These are phyloP conservation scores for Colletotrichum sp. DNA, from an alignment of 2,329 filamentous ascomycete species.

Conservation along the genomic window DNA sequence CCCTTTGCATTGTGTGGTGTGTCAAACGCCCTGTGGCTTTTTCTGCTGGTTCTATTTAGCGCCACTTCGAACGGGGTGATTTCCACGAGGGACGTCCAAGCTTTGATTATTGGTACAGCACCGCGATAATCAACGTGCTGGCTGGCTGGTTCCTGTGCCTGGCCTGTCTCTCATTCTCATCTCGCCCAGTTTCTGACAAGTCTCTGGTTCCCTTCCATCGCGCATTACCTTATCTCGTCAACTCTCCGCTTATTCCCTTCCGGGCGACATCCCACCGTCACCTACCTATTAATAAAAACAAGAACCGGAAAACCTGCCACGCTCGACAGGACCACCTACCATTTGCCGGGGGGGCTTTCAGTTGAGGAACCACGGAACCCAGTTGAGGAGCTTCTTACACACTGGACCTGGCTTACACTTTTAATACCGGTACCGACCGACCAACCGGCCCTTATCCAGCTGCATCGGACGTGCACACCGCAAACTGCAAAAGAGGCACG, in stretches of 20 bases:
- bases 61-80: neutral
- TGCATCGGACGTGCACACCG: constrained; percentile 21
- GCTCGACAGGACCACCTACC: neutral
- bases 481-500: constrained; percentile 6
- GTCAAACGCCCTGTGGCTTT: constrained; percentile 16
- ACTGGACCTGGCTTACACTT: neutral
- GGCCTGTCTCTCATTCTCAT: neutral
- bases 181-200: neutral
- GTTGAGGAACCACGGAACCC: neutral
- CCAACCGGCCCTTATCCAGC: neutral
- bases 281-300: constrained; percentile 7
- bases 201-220: neutral
- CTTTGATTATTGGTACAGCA: constrained; percentile 2
- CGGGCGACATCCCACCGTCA: neutral
- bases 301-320: neutral
- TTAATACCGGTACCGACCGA: neutral
- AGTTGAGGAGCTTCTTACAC: neutral
- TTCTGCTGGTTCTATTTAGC: neutral
- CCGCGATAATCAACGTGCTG: neutral
- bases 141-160: neutral
- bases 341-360: neutral
- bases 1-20: neutral
- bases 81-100: constrained; percentile 12
- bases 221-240: constrained; percentile 6
- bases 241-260: neutral